Evolutionary conservation across 257 asterid species (phyloP), one percentile per base, ranked within the genome.

Genomic region (Penstemon newberryi): DNA sequence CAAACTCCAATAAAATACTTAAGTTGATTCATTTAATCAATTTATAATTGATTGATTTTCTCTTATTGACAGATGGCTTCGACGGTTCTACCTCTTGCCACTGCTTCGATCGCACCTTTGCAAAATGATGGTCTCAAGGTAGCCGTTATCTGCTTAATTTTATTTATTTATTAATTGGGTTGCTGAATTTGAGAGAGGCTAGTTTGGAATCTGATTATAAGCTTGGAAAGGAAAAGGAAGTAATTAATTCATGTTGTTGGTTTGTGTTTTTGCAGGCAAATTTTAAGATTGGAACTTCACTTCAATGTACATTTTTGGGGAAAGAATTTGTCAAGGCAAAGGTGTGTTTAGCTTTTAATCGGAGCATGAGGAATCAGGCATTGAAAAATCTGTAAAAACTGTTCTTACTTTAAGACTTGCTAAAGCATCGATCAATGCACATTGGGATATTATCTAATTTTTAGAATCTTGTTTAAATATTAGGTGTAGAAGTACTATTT

Each of bases 241-340:
- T 42, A 7, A 42, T 60, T 38, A 58, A 36, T 60, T 40, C 3
- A 25, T 11, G 6, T 12, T 41, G 4, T 60, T 39, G 25, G 13
- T 47, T 56, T 65, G 59, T 69, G 66, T 37, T 58, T 75, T 39
- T 63, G 69, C 89, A 89, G 89, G 70, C 78, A 42, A 78, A 78
- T 66, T 39, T 70, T 73, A 83, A 70, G 81, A 74, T 70, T 54
- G 82, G 85, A 41, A 60, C 68, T 47, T 67, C 86, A 67, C 68
- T 39, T 62, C 88, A 72, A 53, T 33, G 75, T 39, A 37, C 77
- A 38, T 78, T 78, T 59, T 58, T 71, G 65, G 82, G 83, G 63
- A 81, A 69, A 63, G 78, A 74, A 71, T 74, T 65, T 56, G 55
- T 65, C 70, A 75, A 73, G 52, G 36, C 79, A 38, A 80, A 88